Evolutionary conservation across 495 filamentous ascomycete genomes (phyloP), one percentile per base, ranked within the genome.

Genomic region (Ascodesmis nigricans): DNA sequence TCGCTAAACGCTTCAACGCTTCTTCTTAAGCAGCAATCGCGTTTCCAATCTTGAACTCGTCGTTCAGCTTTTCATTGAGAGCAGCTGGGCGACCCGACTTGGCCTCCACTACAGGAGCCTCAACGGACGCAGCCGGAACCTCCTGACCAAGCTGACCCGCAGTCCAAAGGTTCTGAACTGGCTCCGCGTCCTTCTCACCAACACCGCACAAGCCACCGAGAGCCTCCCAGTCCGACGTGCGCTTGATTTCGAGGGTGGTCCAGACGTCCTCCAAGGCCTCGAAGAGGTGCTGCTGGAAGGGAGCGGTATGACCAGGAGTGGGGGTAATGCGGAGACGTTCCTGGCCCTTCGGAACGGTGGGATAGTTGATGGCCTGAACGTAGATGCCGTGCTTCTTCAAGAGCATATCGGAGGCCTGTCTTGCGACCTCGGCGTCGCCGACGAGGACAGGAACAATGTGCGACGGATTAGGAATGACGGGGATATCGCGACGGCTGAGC

Each of bases 341-440:
- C 59, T 97, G 79, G 9, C 87, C 87, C 3, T 84, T 77, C 1
- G 87, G 87, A 1, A 97, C 87, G 35, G 87, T 97, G 4, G 87
- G 87, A 58, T 95, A 97, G 59, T 97, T 97, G 65, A 97, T 95
- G 37, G 79, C 79, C 57, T 97, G 87, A 9, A 97, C 87, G 50
- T 97, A 95, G 55, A 97, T 95, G 29, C 69, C 69, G 56, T 87
- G 73, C 38, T 87, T 70, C 40, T 78, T 70, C 5, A 97, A 62
- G 4, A 97, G 70, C 51, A 82, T 67, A 53, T 97, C 87, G 18
- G 72, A 80, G 4, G 90, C 87, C 45, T 72, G 57, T 59, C 81
- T 90, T 28, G 87, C 87, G n/a, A 91, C 60, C 54, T 83, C 83
- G 21, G 90, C 87, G 47, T 84, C 80, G 21, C 87, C 87, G 28